Conservation (phyloP, 2,329 filamentous ascomycete genomes). For the Scedosporium minutisporum region DNA sequence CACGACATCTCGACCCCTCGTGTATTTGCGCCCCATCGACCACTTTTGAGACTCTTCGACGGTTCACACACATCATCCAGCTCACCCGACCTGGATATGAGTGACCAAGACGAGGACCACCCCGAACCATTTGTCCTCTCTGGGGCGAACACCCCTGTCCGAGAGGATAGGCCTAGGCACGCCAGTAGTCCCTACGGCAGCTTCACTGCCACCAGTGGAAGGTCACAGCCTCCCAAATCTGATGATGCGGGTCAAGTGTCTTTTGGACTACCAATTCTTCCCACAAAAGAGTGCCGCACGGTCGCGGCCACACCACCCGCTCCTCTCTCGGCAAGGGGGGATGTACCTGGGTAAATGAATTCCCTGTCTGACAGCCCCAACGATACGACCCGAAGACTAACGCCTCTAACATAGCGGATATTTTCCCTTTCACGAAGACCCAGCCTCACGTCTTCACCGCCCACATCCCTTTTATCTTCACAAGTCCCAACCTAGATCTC, state of each 20-base stretch:
- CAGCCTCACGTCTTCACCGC: constrained; percentile 32
- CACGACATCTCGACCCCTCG: neutral
- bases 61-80: neutral
- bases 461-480: constrained; percentile 39
- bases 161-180: constrained; percentile 9
- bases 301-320: constrained; percentile 34
- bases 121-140: constrained; percentile 28
- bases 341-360: constrained; percentile 45
- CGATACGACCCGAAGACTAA: constrained; percentile 1
- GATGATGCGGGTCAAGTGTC: constrained; percentile 33
- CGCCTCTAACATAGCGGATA: constrained; percentile 36
- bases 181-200: neutral
- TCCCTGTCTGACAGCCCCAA: constrained; percentile 9
- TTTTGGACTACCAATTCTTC: constrained; percentile 34
- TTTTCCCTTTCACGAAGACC: constrained; percentile 51
- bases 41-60: neutral
- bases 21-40: neutral
- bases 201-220: neutral
- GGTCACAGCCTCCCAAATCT: neutral
- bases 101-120: constrained; percentile 14
- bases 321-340: constrained; percentile 47
- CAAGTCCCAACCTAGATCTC: neutral
- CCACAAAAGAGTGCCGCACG: constrained; percentile 25
- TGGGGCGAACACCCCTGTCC: constrained; percentile 14
- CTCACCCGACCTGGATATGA: constrained; percentile 8